Evolutionary conservation across 73 alveolate species (phyloP).

Genomic region (Tetrahymena malaccensis): DNA sequence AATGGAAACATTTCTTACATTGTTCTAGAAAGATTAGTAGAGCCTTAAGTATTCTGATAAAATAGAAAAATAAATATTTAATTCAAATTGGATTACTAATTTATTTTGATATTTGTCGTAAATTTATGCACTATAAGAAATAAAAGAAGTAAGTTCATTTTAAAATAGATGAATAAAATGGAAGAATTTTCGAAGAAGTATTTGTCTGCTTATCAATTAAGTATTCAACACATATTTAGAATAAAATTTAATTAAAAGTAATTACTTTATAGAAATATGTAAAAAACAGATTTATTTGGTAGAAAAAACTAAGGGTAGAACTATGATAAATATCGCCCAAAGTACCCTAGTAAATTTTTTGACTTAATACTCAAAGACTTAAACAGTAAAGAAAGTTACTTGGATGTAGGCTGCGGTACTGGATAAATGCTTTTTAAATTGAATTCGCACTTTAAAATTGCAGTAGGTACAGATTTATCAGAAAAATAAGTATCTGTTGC

Average conservation of each 20-base stretch:
- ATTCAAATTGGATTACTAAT: no score
- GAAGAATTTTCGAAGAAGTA: no score
- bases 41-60: no score
- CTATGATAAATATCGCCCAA: neutral
- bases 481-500: neutral
- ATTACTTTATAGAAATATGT: neutral
- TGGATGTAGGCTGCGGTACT: neutral
- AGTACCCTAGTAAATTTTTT: neutral
- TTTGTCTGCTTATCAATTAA: no score
- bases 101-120: no score
- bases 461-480: neutral
- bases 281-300: neutral
- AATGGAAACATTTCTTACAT: no score
- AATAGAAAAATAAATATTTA: no score
- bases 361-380: neutral
- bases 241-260: neutral
- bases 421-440: neutral
- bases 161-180: no score
- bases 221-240: no score
- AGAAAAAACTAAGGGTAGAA: neutral
- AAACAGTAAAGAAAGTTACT: neutral
- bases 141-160: no score
- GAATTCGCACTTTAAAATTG: neutral
- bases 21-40: no score
- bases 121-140: no score